Conservation (phyloP, 495 filamentous ascomycete species). For the Cladorrhinum samala region DNA sequence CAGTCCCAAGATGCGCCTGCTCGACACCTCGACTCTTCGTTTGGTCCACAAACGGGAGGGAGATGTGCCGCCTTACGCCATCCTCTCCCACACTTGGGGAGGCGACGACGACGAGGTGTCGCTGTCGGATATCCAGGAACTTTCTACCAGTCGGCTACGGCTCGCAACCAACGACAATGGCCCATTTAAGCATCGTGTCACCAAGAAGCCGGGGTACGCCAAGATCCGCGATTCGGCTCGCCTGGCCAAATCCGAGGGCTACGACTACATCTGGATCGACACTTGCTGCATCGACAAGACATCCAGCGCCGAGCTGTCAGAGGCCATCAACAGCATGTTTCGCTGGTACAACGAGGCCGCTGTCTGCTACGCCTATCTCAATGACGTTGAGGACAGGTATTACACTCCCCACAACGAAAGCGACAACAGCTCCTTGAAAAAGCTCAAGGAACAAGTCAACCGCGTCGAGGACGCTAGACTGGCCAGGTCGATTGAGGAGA, state of each 20-base stretch:
- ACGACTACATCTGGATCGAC: slow-evolving; percentile 32
- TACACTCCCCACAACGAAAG: neutral
- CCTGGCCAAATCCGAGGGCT: slow-evolving; percentile 12
- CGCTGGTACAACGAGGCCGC: slow-evolving; percentile 29
- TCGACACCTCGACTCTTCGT: slow-evolving; percentile 31
- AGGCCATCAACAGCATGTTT: slow-evolving; percentile 44
- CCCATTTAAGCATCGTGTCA: neutral
- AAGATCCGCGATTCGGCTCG: slow-evolving; percentile 28
- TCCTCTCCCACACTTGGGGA: slow-evolving; percentile 35
- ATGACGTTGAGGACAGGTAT: slow-evolving; percentile 11
- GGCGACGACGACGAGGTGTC: slow-evolving; percentile 24
- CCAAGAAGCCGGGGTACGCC: neutral
- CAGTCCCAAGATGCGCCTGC: slow-evolving; percentile 41
- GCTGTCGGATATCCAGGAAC: slow-evolving; percentile 15
- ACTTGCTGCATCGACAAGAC: slow-evolving; percentile 37
- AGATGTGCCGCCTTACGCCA: slow-evolving; percentile 26
- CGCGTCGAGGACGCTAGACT: neutral
- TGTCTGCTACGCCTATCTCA: slow-evolving; percentile 29
- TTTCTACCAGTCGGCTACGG: neutral
- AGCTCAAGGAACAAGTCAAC: neutral
- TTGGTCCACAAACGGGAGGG: slow-evolving; percentile 11
- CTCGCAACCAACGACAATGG: neutral
- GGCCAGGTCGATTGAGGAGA: neutral
- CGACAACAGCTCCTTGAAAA: neutral
- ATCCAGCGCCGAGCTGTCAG: slow-evolving; percentile 34